Evolutionary conservation across 805 yeast species (phyloP).

Genomic region (Barnettozyma wickerhamii): DNA sequence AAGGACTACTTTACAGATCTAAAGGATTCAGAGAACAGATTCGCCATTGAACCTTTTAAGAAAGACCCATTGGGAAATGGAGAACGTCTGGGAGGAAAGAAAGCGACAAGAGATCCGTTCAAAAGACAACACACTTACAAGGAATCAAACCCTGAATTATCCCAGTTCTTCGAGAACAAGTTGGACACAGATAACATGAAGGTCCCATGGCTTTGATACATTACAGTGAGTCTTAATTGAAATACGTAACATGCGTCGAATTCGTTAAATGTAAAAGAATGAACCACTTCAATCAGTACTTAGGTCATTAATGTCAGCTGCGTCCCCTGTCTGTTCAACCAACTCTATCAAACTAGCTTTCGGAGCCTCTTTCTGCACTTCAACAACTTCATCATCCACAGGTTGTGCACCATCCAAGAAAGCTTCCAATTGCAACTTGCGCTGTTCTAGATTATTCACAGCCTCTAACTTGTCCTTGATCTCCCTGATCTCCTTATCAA

Average conservation of each 20-base stretch:
- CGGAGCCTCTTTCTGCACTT: not conserved
- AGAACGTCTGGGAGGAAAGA: conserved; percentile 43
- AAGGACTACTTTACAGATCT: conserved; percentile 43
- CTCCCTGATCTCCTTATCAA: conserved; percentile 71
- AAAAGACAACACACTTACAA: conserved; percentile 36
- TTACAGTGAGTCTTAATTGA: no score
- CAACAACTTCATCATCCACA: not conserved
- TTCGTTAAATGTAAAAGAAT: no score
- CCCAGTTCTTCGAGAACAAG: not conserved
- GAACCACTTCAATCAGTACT: no score
- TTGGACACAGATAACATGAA: not conserved
- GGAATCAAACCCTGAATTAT: conserved; percentile 12
- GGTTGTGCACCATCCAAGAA: conserved; percentile 23
- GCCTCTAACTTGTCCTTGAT: conserved; percentile 56
- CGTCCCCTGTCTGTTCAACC: no score
- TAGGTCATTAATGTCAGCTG: no score
- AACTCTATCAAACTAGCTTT: not conserved
- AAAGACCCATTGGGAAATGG: conserved; percentile 56
- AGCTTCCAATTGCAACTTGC: conserved; percentile 54
- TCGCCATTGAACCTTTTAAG: conserved; percentile 51
- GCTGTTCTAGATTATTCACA: conserved; percentile 53
- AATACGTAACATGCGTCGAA: no score
- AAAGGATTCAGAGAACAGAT: conserved; percentile 41
- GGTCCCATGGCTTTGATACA: not conserved
- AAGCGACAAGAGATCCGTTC: conserved; percentile 53